Base-by-base conservation (phyloP, 1,284 basidiomycete genomes). In the Rhodotorula glutinis region DNA sequence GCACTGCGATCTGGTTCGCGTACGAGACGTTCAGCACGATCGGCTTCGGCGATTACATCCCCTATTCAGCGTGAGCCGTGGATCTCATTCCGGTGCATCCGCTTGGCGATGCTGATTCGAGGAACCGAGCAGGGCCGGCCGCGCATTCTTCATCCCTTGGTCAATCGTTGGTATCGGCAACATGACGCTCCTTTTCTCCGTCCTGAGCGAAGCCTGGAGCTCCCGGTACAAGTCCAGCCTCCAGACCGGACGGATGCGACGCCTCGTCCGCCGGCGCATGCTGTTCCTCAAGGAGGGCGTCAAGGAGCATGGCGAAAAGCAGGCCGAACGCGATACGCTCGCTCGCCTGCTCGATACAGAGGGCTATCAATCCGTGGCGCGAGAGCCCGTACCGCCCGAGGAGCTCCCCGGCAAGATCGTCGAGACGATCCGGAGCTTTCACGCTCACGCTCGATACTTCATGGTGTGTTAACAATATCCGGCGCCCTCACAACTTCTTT, bases 111-210 rank as follows among this genome's bases (percentile, higher is more conserved):
- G n/a, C n/a, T n/a, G n/a, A n/a, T n/a, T n/a, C n/a, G n/a, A n/a
- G n/a, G n/a, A n/a, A n/a, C n/a, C n/a, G n/a, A n/a, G 51, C 70
- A 74, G 62, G 2, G 84, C 86, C 9, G 90, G 90, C 4, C 83
- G 88, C 30, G 85, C 87, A 9, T 82, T 92, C 56, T 92, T 92
- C 77, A 84, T 91, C 60, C 84, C 87, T 13, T 92, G 90, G 90
- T 87, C 89, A 0, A 78, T 92, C 53, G 79, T 89, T 14, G 89
- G 89, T 29, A 87, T 91, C 25, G 88, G 83, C 1, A 85, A 87
- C 0, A 85, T 90, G 83, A 88, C 41, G 1, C 23, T 53, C 3
- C 44, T 38, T 9, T 30, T 49, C 25, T 52, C 65, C 47, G 66
- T 71, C 30, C 38, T 71, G n/a, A 71, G 66, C 25, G 69, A 71